Base-by-base conservation (phyloP, 495 filamentous ascomycete genomes). In the Trichoderma parareesei region DNA sequence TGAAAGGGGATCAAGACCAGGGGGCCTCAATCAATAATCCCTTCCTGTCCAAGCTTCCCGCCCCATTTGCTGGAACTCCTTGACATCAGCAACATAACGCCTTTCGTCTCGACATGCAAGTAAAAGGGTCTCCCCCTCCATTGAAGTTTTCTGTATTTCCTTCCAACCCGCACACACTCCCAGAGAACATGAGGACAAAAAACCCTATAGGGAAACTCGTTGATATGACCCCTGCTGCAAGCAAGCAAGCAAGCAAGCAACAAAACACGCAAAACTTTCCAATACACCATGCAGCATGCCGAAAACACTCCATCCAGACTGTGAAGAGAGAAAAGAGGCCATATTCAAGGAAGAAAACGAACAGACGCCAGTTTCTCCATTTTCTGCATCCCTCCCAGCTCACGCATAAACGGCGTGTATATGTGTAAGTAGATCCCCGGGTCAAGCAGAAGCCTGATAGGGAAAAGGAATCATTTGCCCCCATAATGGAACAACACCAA, bases 201-300 rank as follows among this genome's bases (percentile, higher is more conserved):
- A 20, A 49, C 14, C 10, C 10, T 16, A 10, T 53, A 33, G 20
- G 33, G 37, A 20, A 37, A 57, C 10, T 57, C n/a, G 27, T 37
- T 20, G 37, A 9, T 10, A 0, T 10, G 8, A 3, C 20, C 3
- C 43, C 27, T 27, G 27, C 27, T 27, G 27, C 27, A 27, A 1
- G 27, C 27, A 27, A 1, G 27, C 27, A 27, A 27, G 27, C 27
- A 27, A 27, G 27, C 27, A 27, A 27, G 27, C 27, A 27, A 11
- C 53, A 57, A 37, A 57, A 57, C 5, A 5, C 35, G 11, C 9
- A 5, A 57, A 35, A 14, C 11, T 57, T 20, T 57, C 53, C 53
- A 57, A 57, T 57, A 57, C 37, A 57, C 53, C 53, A 27, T 57
- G 49, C 5, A n/a, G 43, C 43, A 46, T 46, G 53, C 53, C 53